Conservation (phyloP, 2,329 filamentous ascomycete species). For the Pseudogymnoascus sp. region DNA sequence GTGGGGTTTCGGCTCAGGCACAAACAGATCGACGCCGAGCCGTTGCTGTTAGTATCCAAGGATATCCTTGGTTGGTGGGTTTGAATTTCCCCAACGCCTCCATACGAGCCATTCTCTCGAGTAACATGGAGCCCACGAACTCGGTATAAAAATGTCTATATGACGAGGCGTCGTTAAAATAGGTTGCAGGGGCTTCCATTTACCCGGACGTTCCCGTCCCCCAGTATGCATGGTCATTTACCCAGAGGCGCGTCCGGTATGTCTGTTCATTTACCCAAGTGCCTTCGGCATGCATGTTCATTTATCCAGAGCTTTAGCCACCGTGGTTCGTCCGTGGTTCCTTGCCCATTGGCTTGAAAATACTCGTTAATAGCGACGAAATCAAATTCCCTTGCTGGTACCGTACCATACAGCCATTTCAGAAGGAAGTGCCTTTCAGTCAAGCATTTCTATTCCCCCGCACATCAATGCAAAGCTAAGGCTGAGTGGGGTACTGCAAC, state of each 20-base stretch:
- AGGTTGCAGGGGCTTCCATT: background rate
- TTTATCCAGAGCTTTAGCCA: background rate
- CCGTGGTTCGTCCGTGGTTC: background rate
- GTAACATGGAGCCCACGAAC: background rate
- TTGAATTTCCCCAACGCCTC: constrained; percentile 2
- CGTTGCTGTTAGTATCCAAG: background rate
- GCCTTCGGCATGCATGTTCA: background rate
- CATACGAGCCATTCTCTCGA: background rate
- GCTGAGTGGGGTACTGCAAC: background rate
- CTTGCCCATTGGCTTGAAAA: background rate
- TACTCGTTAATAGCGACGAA: background rate
- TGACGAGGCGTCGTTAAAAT: background rate
- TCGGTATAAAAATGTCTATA: background rate
- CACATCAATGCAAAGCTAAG: background rate
- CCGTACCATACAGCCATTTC: background rate
- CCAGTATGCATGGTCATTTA: background rate
- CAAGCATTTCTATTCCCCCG: background rate
- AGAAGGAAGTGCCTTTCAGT: background rate
- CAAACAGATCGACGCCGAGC: background rate
- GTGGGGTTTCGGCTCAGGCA: background rate
- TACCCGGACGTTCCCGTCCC: background rate
- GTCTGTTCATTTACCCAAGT: background rate
- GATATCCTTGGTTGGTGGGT: constrained; percentile 1
- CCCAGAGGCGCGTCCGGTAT: background rate
- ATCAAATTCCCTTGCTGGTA: background rate